These are phyloP conservation scores for Phytomonas serpens DNA, from an alignment of 208 protist genomes.

Conservation along the genomic window DNA sequence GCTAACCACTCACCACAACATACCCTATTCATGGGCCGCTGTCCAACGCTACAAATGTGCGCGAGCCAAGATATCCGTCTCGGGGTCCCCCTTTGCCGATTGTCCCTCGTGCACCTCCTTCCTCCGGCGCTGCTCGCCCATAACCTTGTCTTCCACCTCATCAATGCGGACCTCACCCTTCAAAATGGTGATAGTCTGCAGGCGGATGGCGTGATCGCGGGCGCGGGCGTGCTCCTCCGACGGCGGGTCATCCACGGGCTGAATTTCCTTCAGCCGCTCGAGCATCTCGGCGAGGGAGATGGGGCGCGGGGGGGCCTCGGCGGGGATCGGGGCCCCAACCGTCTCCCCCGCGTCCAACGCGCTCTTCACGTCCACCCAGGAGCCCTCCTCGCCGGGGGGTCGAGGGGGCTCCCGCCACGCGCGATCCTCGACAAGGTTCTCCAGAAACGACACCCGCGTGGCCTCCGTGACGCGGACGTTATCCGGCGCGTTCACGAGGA, in stretches of 20 bases:
- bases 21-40: neutral
- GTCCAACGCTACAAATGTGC: neutral
- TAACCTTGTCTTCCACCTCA: slow-evolving; percentile 24
- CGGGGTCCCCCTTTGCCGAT: neutral
- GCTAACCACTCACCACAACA: neutral
- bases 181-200: slow-evolving; percentile 75
- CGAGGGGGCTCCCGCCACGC: slow-evolving; percentile 83
- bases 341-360: slow-evolving; percentile 61
- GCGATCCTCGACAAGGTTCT: slow-evolving; percentile 77
- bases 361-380: slow-evolving; percentile 79
- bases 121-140: slow-evolving; percentile 20
- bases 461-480: slow-evolving; percentile 65
- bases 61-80: neutral
- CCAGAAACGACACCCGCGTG: slow-evolving; percentile 63
- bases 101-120: slow-evolving; percentile 18
- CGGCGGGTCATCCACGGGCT: slow-evolving; percentile 65
- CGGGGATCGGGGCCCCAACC: slow-evolving; percentile 45
- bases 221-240: slow-evolving; percentile 53
- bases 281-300: slow-evolving; percentile 80
- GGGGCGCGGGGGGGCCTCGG: slow-evolving; percentile 40
- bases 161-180: slow-evolving; percentile 50
- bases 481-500: slow-evolving; percentile 24
- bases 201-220: slow-evolving; percentile 29
- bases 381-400: slow-evolving; percentile 76
- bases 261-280: slow-evolving; percentile 22